phyloP scores from a whole-genome alignment of 139 green algal genomes.

The Zygnema cylindricum region DNA sequence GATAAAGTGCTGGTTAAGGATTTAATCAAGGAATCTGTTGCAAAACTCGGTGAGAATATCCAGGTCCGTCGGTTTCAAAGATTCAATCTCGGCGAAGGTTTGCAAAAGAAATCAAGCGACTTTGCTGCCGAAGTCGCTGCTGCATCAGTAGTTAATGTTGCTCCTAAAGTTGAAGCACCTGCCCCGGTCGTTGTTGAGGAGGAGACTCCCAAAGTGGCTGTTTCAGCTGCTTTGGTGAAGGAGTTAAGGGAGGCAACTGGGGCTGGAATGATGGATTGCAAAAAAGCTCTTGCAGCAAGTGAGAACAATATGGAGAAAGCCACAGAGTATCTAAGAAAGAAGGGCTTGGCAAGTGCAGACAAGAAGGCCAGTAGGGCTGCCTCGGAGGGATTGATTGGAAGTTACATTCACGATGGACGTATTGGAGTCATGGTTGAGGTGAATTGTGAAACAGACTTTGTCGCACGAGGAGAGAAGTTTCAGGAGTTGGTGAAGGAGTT shows the following conservation, averaged over 20 bases:
- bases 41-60: conserved; percentile 85
- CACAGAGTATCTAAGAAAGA: conserved; percentile 89
- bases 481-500: conserved; percentile 84
- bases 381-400: conserved; percentile 79
- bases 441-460: conserved; percentile 99
- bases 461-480: conserved; percentile 90
- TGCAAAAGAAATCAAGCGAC: conserved; percentile 92
- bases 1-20: conserved; percentile 87
- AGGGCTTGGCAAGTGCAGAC: conserved; percentile 90
- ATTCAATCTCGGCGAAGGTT: conserved; percentile 92
- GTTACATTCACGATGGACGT: conserved; percentile 92
- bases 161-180: conserved; percentile 14
- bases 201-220: conserved; percentile 51
- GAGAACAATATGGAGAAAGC: conserved; percentile 83
- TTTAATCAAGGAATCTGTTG: conserved; percentile 88
- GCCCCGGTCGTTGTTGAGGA: conserved; percentile 18
- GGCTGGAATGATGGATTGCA: conserved; percentile 99
- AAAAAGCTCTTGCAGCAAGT: conserved; percentile 91
- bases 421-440: conserved; percentile 70
- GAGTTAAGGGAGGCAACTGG: conserved; percentile 84
- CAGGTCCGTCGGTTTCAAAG: conserved; percentile 77
- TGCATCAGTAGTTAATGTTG: neutral
- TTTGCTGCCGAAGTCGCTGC: conserved; percentile 94
- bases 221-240: conserved; percentile 85
- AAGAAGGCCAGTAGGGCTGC: conserved; percentile 95